Evolutionary conservation across 2,329 filamentous ascomycete genomes (phyloP).

Genomic region (Diplodia sapinea): DNA sequence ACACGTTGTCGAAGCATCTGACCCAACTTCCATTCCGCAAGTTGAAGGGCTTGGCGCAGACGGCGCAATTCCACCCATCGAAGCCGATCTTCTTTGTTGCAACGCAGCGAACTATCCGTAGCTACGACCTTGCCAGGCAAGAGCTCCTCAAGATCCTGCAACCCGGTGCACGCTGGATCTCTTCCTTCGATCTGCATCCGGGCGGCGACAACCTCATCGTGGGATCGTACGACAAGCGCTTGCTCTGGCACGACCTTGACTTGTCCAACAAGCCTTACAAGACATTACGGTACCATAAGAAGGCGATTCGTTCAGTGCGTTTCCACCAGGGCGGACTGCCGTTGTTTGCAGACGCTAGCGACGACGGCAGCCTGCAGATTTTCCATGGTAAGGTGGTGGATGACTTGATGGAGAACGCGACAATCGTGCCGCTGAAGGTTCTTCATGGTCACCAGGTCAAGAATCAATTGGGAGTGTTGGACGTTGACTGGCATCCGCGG

Average conservation of each 20-base stretch:
- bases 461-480: conserved; percentile 85
- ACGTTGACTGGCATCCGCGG: conserved; percentile 92
- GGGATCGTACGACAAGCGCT: conserved; percentile 88
- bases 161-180: conserved; percentile 93
- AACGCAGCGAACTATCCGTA: conserved; percentile 89
- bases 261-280: conserved; percentile 91
- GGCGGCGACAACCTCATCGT: conserved; percentile 94
- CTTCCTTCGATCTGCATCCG: conserved; percentile 89
- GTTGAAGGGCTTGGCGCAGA: conserved; percentile 77
- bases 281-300: conserved; percentile 90
- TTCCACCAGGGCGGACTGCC: conserved; percentile 82
- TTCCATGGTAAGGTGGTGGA: conserved; percentile 96
- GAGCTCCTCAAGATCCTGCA: conserved; percentile 92
- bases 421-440: conserved; percentile 94
- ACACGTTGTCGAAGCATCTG: conserved; percentile 92
- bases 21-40: conserved; percentile 93
- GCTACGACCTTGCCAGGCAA: conserved; percentile 91
- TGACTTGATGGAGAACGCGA: conserved; percentile 94
- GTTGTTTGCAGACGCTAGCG: conserved; percentile 91
- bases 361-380: conserved; percentile 92
- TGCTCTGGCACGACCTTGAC: conserved; percentile 97
- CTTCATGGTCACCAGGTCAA: conserved; percentile 87
- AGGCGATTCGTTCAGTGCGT: conserved; percentile 86
- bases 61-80: conserved; percentile 91
- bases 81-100: conserved; percentile 95